Evolutionary conservation across 169 alveolate genomes (phyloP).

Genomic region (Plasmodium inui): DNA sequence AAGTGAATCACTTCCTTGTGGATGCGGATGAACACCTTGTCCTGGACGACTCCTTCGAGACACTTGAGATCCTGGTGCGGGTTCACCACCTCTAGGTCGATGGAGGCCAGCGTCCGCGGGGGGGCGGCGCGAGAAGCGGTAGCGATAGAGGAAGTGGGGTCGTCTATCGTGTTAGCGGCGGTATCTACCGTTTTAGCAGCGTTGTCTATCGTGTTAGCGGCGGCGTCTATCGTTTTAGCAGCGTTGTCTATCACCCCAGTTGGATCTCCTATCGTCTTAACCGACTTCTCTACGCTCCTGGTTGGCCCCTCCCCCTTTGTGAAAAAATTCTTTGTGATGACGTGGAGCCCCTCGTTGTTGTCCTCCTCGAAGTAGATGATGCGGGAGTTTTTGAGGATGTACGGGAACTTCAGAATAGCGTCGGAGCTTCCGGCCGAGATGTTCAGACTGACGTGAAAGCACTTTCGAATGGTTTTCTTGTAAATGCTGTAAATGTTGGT

Average conservation of each 20-base stretch:
- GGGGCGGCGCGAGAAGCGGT: background rate
- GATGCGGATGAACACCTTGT: conserved; percentile 43
- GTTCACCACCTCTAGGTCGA: conserved; percentile 45
- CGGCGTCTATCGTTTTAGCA: background rate
- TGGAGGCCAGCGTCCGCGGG: background rate
- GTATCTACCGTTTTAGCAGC: background rate
- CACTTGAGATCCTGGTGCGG: conserved; percentile 15
- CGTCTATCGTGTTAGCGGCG: background rate
- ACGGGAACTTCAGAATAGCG: conserved; percentile 30
- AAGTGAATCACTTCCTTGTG: conserved; percentile 43
- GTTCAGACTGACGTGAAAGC: conserved; percentile 61
- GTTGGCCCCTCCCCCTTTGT: background rate
- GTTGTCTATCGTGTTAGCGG: background rate
- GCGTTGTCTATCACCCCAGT: background rate
- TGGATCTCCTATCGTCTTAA: background rate
- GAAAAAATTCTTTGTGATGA: conserved; percentile 40
- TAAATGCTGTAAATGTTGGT: conserved; percentile 58
- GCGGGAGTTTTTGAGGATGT: conserved; percentile 46
- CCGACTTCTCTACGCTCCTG: background rate
- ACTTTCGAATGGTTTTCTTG: conserved; percentile 39
- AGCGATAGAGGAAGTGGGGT: background rate
- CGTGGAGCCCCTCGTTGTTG: conserved; percentile 49
- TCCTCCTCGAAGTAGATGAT: conserved; percentile 66
- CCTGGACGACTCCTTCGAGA: conserved; percentile 20
- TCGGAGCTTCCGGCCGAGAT: conserved; percentile 16